Conservation (phyloP, 169 alveolate genomes). For the Eimeria necatrix region DNA sequence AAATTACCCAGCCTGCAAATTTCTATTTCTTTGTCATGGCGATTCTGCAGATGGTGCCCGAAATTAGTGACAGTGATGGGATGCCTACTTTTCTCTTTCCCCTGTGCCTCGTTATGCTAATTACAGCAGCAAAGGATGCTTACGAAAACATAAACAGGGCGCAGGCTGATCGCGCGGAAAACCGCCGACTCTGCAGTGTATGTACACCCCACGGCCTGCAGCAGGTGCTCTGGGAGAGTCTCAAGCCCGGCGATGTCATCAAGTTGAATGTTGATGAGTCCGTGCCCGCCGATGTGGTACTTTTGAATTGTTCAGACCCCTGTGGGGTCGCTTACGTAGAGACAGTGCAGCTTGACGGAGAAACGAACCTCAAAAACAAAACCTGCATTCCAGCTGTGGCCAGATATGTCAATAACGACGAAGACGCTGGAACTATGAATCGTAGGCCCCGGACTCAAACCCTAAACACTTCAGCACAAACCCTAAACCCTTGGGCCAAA, state of each 20-base stretch:
- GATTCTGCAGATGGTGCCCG: slow-evolving; percentile 82
- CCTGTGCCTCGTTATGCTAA: slow-evolving; percentile 94
- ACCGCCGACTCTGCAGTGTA: slow-evolving; percentile 86
- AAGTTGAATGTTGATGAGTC: slow-evolving; percentile 90
- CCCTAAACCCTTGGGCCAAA: too few relatives aligned
- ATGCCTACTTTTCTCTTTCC: slow-evolving; percentile 95
- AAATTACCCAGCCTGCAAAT: slow-evolving; percentile 81
- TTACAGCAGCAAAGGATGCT: slow-evolving; percentile 95
- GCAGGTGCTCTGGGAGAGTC: slow-evolving; percentile 90
- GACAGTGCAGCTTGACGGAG: slow-evolving; percentile 96
- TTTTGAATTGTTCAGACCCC: slow-evolving; percentile 93
- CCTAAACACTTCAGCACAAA: too few relatives aligned
- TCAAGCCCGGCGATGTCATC: slow-evolving; percentile 96
- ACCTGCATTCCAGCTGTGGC: slow-evolving; percentile 87
- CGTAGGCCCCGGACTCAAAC: too few relatives aligned
- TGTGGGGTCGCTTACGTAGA: slow-evolving; percentile 93
- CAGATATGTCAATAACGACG: slow-evolving; percentile 83
- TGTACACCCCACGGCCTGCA: slow-evolving; percentile 64
- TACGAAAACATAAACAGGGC: slow-evolving; percentile 95
- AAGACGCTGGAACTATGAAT: slow-evolving; percentile 80
- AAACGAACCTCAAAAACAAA: slow-evolving; percentile 95
- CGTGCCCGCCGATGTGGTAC: slow-evolving; percentile 97
- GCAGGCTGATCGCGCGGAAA: slow-evolving; percentile 94
- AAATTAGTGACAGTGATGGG: slow-evolving; percentile 91
- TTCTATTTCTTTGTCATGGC: slow-evolving; percentile 82